A percentile compares a stretch with the other conserved stretches of the same genome.
Conservation (phyloP, 2,329 filamentous ascomycete genomes). For the Didymella exigua region DNA sequence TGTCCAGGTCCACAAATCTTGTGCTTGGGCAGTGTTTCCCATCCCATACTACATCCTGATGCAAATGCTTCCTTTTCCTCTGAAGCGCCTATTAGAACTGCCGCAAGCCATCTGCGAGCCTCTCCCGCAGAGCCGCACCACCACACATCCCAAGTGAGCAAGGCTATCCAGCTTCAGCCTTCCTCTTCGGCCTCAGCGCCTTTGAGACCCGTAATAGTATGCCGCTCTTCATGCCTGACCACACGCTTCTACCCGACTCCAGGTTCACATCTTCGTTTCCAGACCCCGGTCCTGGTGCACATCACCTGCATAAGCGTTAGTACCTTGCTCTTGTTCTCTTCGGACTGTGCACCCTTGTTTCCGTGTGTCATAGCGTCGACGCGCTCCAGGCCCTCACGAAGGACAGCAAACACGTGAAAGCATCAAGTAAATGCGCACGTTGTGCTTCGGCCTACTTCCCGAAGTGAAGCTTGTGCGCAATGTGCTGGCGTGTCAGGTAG, state of each 20-base stretch:
- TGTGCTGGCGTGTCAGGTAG: conserved; percentile 9
- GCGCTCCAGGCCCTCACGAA: neutral
- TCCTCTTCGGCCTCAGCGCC: conserved; percentile 4
- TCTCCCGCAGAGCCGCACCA: conserved; percentile 15
- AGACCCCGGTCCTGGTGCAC: conserved; percentile 6
- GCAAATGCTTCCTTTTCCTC: neutral
- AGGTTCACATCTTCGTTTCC: neutral
- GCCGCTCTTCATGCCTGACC: conserved; percentile 1
- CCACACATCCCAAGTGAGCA: neutral
- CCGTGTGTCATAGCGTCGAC: conserved; percentile 11
- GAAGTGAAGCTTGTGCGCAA: conserved; percentile 2
- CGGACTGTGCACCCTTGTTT: conserved; percentile 5
- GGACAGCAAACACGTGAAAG: neutral
- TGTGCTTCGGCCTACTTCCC: conserved; percentile 1
- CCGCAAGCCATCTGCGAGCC: neutral
- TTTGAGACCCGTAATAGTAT: neutral
- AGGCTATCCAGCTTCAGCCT: conserved; percentile 4
- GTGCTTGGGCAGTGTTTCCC: conserved; percentile 2
- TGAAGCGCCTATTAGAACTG: neutral
- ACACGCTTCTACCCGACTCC: conserved; percentile 8
- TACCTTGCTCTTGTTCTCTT: neutral
- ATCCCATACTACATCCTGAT: conserved; percentile 8
- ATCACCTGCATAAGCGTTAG: conserved; percentile 13
- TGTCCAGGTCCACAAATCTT: neutral
- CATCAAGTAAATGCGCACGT: conserved; percentile 1